A percentile compares a stretch with the other conserved stretches of the same genome.
phyloP scores from a whole-genome alignment of 1,284 basidiomycete genomes.

The Psilocybe mexicana region DNA sequence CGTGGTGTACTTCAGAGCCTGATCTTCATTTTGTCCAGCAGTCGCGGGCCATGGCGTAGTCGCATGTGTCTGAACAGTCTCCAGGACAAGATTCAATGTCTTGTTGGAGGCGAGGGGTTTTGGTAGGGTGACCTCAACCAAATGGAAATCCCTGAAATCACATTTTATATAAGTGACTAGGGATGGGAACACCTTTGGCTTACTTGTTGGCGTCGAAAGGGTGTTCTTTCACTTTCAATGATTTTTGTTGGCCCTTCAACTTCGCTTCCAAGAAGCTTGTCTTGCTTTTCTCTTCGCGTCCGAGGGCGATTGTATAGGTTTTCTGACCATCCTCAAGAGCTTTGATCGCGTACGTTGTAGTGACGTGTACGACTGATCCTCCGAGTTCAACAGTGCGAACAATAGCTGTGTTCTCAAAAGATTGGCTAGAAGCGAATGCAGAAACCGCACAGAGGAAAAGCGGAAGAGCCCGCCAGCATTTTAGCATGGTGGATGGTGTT shows the following conservation, averaged over 20 bases:
- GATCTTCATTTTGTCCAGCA: constrained; percentile 78
- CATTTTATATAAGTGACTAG: constrained; percentile 4
- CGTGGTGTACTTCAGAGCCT: constrained; percentile 77
- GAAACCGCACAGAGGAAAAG: constrained; percentile 36
- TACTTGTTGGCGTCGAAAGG: constrained; percentile 53
- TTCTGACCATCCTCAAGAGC: constrained; percentile 62
- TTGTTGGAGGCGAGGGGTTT: constrained; percentile 44
- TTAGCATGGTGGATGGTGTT: constrained; percentile 37
- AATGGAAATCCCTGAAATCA: constrained; percentile 38
- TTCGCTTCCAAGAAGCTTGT: constrained; percentile 83
- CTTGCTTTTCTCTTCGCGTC: constrained; percentile 58
- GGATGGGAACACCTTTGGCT: constrained; percentile 22
- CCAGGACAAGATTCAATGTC: constrained; percentile 74
- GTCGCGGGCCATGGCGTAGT: constrained; percentile 75
- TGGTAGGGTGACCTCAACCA: constrained; percentile 48
- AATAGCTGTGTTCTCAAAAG: constrained; percentile 86
- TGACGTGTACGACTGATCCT: constrained; percentile 82
- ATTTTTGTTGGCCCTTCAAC: constrained; percentile 65
- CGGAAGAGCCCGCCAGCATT: constrained; percentile 41
- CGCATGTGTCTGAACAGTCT: constrained; percentile 74
- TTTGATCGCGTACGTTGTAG: constrained; percentile 85
- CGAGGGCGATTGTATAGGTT: constrained; percentile 72
- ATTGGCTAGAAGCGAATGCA: constrained; percentile 32
- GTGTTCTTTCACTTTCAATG: constrained; percentile 57
- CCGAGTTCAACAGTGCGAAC: constrained; percentile 87